A percentile compares a stretch with the other conserved stretches of the same genome.
Evolutionary conservation across 768 basidiomycete genomes (phyloP).

Genomic region (Russula ochroleuca): DNA sequence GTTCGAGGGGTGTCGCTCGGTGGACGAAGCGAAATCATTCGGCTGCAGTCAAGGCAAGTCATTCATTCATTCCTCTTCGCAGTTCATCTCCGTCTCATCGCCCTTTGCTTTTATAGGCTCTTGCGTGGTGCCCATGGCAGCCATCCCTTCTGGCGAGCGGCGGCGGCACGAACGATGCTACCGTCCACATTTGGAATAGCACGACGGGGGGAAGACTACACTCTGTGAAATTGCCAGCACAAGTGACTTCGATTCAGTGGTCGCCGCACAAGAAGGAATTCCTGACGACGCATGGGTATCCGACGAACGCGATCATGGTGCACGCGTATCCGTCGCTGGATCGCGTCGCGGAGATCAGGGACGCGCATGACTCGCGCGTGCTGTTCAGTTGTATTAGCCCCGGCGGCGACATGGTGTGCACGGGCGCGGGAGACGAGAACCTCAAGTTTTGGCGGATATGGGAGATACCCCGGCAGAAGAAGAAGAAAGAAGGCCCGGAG

Average conservation of each 20-base stretch:
- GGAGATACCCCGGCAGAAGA: slow-evolving; percentile 57
- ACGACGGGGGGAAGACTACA: slow-evolving; percentile 90
- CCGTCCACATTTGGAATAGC: slow-evolving; percentile 86
- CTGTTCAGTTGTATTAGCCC: slow-evolving; percentile 83
- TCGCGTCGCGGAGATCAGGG: slow-evolving; percentile 78
- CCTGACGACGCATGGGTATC: slow-evolving; percentile 90
- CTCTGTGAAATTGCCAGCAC: slow-evolving; percentile 79
- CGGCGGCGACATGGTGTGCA: slow-evolving; percentile 86
- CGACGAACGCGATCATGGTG: slow-evolving; percentile 77
- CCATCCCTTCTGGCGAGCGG: slow-evolving; percentile 27
- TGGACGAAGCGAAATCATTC: slow-evolving; percentile 92
- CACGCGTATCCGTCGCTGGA: slow-evolving; percentile 84
- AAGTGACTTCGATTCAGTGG: slow-evolving; percentile 90
- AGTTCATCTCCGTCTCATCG: background rate
- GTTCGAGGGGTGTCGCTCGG: slow-evolving; percentile 60
- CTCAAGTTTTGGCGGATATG: slow-evolving; percentile 94
- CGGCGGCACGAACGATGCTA: slow-evolving; percentile 83
- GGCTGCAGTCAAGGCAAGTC: slow-evolving; percentile 68
- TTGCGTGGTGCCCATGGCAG: slow-evolving; percentile 98
- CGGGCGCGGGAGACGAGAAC: slow-evolving; percentile 93
- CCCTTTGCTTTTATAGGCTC: slow-evolving; percentile 49
- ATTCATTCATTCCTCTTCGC: background rate
- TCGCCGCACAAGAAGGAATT: slow-evolving; percentile 85
- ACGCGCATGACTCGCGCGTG: slow-evolving; percentile 91
- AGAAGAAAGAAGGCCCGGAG: slow-evolving; percentile 43